These are phyloP conservation scores for Fonsecaea pedrosoi DNA, from an alignment of 2,329 filamentous ascomycete species.

Conservation along the genomic window DNA sequence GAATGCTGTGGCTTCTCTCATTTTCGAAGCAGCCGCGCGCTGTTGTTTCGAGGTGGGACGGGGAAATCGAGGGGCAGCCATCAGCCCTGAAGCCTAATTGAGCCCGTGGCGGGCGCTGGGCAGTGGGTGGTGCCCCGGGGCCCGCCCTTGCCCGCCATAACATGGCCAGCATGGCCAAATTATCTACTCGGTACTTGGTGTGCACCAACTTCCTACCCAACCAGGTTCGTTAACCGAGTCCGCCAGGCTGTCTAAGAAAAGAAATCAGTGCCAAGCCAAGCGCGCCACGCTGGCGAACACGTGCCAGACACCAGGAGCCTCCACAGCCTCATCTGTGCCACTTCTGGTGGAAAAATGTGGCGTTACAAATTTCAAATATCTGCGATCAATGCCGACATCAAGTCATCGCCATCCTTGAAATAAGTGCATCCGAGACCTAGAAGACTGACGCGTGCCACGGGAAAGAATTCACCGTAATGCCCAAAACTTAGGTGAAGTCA, in stretches of 20 bases:
- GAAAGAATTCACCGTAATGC: background rate
- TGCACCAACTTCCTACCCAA: background rate
- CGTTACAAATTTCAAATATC: background rate
- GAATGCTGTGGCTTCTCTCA: background rate
- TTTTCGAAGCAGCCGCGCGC: slow-evolving; percentile 16
- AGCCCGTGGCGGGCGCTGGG: background rate
- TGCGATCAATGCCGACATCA: background rate
- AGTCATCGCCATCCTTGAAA: background rate
- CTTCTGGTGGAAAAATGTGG: slow-evolving; percentile 3
- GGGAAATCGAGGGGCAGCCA: slow-evolving; percentile 12
- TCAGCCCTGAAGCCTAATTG: background rate
- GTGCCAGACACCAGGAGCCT: background rate
- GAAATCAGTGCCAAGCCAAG: background rate
- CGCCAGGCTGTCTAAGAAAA: background rate
- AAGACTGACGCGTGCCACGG: background rate
- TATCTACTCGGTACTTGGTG: no score
- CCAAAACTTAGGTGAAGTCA: background rate
- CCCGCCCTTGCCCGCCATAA: background rate
- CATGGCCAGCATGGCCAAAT: no score
- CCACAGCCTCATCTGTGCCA: slow-evolving; percentile 5
- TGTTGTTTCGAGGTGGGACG: slow-evolving; percentile 4
- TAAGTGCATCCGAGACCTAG: background rate
- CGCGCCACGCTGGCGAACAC: background rate
- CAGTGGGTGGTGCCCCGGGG: background rate
- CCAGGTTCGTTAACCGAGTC: background rate